Percentiles rank a stretch among this genome's conserved stretches.
Evolutionary conservation across 1,284 basidiomycete genomes (phyloP).

Genomic region (Filobasidium uniguttulatum): DNA sequence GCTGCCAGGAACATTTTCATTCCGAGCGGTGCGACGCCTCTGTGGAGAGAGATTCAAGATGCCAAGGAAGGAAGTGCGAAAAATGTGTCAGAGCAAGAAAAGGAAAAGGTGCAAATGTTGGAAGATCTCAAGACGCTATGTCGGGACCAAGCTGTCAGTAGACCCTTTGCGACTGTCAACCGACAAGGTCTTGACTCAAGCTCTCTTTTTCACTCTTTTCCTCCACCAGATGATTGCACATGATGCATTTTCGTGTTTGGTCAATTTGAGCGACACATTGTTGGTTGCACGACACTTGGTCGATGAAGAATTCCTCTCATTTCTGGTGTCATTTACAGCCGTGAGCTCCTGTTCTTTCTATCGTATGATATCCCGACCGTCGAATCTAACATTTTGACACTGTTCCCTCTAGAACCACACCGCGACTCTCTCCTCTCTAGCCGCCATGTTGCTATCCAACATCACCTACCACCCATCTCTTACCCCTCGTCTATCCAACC

Average conservation of each 20-base stretch:
- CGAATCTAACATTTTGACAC: conserved; percentile 8
- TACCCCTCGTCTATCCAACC: conserved; percentile 51
- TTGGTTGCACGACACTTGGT: conserved; percentile 55
- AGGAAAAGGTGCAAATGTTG: conserved; percentile 46
- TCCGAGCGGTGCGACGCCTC: conserved; percentile 28
- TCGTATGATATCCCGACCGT: neutral
- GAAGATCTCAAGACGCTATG: conserved; percentile 68
- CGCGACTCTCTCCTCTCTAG: conserved; percentile 81
- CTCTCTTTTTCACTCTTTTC: neutral
- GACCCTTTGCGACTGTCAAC: conserved; percentile 12
- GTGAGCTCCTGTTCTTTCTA: conserved; percentile 42
- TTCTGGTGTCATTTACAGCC: conserved; percentile 80
- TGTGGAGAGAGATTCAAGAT: conserved; percentile 11
- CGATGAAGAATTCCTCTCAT: conserved; percentile 61
- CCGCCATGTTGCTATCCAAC: conserved; percentile 93
- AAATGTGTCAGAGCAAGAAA: conserved; percentile 41
- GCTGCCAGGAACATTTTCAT: conserved; percentile 65
- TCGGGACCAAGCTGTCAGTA: conserved; percentile 61
- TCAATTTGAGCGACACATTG: conserved; percentile 83
- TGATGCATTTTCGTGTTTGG: conserved; percentile 83
- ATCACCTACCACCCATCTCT: conserved; percentile 65
- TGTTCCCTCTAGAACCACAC: conserved; percentile 69
- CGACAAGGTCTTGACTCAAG: neutral
- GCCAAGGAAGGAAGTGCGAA: conserved; percentile 21
- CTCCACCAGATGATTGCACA: conserved; percentile 70